Percentiles rank a stretch among this genome's conserved stretches.
Conservation (phyloP, 2,329 filamentous ascomycete species). For the Neoarthrinium moseri region DNA sequence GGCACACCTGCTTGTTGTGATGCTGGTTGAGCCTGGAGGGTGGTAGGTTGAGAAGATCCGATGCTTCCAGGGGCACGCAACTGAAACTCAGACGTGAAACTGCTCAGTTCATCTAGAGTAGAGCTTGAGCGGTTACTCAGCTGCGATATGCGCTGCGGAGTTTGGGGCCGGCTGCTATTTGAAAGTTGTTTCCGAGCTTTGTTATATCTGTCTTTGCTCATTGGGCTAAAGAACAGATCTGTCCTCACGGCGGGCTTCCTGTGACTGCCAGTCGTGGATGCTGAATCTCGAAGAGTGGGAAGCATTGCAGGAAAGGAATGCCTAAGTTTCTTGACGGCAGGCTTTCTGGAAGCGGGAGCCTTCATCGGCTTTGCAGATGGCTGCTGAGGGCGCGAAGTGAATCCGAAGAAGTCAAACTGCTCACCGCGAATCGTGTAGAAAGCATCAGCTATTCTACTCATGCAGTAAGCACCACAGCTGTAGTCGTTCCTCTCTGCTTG, state of each 20-base stretch:
- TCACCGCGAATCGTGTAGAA: constrained; percentile 28
- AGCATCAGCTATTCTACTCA: constrained; percentile 29
- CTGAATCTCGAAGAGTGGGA: constrained; percentile 7
- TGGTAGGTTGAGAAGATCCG: too few species aligned
- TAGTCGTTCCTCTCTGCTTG: constrained; percentile 30
- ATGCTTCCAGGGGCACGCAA: neutral
- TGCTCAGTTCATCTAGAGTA: too few species aligned
- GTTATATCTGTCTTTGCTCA: constrained; percentile 2
- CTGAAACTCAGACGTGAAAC: neutral
- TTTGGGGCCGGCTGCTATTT: neutral
- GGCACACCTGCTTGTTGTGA: too few species aligned
- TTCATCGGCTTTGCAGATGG: neutral
- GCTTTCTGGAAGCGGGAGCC: neutral
- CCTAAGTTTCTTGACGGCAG: constrained; percentile 27
- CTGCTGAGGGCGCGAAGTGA: constrained; percentile 27
- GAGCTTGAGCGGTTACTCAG: too few species aligned
- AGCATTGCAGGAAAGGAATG: constrained; percentile 39
- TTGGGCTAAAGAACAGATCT: constrained; percentile 6
- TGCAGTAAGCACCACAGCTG: constrained; percentile 28
- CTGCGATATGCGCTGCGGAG: neutral
- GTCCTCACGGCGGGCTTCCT: neutral
- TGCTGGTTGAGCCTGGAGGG: neutral
- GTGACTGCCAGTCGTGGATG: neutral
- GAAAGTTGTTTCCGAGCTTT: neutral
- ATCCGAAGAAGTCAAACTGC: constrained; percentile 29